These are phyloP conservation scores for Loxodes magnus DNA, from an alignment of 73 alveolate genomes.

Conservation along the genomic window DNA sequence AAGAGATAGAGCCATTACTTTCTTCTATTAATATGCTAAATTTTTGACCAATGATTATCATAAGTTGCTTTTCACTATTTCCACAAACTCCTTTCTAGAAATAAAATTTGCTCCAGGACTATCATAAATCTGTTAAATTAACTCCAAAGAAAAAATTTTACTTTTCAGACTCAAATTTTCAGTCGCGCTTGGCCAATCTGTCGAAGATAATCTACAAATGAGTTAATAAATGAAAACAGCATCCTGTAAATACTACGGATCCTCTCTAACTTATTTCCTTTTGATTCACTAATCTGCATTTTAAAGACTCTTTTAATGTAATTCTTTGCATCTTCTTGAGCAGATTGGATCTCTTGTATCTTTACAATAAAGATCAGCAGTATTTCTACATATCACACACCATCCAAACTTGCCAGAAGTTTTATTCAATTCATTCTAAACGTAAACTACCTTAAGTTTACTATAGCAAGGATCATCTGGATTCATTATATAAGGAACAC, in stretches of 20 bases:
- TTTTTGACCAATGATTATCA: conserved; percentile 78
- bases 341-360: conserved; percentile 88
- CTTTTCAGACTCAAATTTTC: conserved; percentile 37
- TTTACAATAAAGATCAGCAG: conserved; percentile 84
- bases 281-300: conserved; percentile 11
- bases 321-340: conserved; percentile 74
- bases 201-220: conserved; percentile 39
- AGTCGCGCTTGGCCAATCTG: conserved; percentile 36
- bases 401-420: conserved; percentile 90
- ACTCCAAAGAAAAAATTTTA: conserved; percentile 78
- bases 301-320: conserved; percentile 29
- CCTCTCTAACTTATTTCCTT: conserved; percentile 37
- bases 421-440: conserved; percentile 63
- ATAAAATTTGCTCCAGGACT: conserved; percentile 66
- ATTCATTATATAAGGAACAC: conserved; percentile 26
- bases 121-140: conserved; percentile 71
- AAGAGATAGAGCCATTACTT: conserved; percentile 63
- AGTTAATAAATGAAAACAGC: conserved; percentile 36
- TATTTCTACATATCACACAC: conserved; percentile 88
- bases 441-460: conserved; percentile 33
- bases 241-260: conserved; percentile 25
- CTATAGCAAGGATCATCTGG: conserved; percentile 31
- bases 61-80: conserved; percentile 67
- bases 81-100: conserved; percentile 57
- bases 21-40: conserved; percentile 68